phyloP scores from a whole-genome alignment of 768 basidiomycete genomes.

The Lactarius psammicola region DNA sequence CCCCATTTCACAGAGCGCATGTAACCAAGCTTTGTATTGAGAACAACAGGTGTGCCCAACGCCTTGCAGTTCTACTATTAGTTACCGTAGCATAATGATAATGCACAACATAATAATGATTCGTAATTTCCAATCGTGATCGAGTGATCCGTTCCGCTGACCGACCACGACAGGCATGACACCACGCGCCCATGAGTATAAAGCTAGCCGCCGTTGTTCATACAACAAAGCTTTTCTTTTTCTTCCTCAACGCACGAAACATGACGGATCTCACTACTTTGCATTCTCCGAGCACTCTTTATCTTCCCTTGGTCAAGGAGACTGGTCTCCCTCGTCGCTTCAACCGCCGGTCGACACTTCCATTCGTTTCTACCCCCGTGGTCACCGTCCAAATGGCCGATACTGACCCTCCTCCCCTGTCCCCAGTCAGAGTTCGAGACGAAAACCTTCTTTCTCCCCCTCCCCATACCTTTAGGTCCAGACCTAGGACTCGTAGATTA shows the following conservation, averaged over 20 bases:
- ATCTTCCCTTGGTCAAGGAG: constrained; percentile 14
- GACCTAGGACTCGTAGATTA: not conserved
- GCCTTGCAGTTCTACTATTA: not conserved
- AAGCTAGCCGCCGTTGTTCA: not conserved
- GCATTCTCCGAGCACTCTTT: constrained; percentile 18
- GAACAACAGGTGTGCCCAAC: not conserved
- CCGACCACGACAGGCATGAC: not conserved
- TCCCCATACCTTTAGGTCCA: constrained; percentile 10
- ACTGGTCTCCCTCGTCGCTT: constrained; percentile 10
- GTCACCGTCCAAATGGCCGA: constrained; percentile 26
- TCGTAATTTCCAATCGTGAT: not conserved
- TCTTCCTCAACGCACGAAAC: not conserved
- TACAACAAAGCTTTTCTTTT: not conserved
- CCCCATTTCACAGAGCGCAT: not conserved
- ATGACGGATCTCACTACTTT: constrained; percentile 24
- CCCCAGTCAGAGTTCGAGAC: not conserved
- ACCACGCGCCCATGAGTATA: not conserved
- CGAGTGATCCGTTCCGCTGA: not conserved
- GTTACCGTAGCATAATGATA: too few species aligned
- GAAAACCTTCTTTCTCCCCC: constrained; percentile 17
- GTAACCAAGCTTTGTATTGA: constrained; percentile 1
- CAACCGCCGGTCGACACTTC: constrained; percentile 16
- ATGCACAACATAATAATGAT: too few species aligned
- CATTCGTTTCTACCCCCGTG: constrained; percentile 7
- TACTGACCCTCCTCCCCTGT: constrained; percentile 3